A percentile compares a stretch with the other conserved stretches of the same genome.
Conservation (phyloP, 768 basidiomycete species). For the Gymnopilus junonius region DNA sequence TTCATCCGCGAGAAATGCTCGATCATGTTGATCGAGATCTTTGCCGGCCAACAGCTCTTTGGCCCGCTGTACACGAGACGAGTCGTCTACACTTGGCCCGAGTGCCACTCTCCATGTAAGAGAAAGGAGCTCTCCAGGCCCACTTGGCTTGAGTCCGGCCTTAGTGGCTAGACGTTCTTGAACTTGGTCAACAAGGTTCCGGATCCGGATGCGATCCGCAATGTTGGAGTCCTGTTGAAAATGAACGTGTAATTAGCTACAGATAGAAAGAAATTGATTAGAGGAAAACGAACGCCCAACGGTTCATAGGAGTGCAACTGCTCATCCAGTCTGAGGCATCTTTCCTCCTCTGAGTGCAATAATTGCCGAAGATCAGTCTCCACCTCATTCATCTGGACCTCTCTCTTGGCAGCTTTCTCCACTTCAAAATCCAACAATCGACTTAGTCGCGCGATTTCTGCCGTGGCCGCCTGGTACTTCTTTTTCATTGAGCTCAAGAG, state of each 20-base stretch:
- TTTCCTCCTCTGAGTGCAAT: neutral
- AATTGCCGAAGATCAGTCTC: neutral
- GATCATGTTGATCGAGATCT: conserved; percentile 2
- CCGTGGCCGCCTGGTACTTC: neutral
- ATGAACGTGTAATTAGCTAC: neutral
- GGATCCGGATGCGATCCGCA: conserved; percentile 16
- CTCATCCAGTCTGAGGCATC: neutral
- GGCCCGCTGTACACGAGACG: conserved; percentile 5
- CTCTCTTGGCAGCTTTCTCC: neutral
- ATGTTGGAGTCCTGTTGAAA: conserved; percentile 13
- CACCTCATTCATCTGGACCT: neutral
- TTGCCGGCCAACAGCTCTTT: conserved; percentile 9
- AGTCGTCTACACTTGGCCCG: neutral
- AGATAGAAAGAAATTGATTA: neutral
- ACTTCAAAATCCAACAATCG: neutral
- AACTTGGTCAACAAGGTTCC: conserved; percentile 16
- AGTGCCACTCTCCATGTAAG: conserved; percentile 12
- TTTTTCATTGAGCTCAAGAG: neutral
- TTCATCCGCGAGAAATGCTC: conserved; percentile 5
- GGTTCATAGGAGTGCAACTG: neutral
- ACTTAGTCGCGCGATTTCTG: neutral
- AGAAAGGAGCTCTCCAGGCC: conserved; percentile 11
- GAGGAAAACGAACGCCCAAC: neutral
- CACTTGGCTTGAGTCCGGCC: conserved; percentile 3
- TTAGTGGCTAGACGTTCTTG: conserved; percentile 11